These are phyloP conservation scores for Scortechinia acanthostroma DNA, from an alignment of 2,329 filamentous ascomycete species.

Conservation along the genomic window DNA sequence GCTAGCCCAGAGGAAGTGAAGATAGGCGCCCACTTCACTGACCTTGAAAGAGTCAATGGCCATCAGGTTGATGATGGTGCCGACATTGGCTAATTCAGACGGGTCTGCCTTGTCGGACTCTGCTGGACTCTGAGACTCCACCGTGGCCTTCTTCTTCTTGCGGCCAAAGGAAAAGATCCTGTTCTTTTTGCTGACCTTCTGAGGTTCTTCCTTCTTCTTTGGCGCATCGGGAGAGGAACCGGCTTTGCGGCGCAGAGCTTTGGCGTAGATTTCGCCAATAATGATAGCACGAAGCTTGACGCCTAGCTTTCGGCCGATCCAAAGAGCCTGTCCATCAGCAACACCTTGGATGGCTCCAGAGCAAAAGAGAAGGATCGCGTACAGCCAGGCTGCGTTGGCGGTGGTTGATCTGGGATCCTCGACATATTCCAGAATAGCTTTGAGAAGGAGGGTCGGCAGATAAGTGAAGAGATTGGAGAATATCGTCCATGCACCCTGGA, in stretches of 20 bases:
- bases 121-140: slow-evolving; percentile 6
- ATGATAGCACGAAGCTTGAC: slow-evolving; percentile 90
- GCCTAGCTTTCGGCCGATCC: slow-evolving; percentile 89
- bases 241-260: slow-evolving; percentile 84
- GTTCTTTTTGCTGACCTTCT: slow-evolving; percentile 27
- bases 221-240: slow-evolving; percentile 70
- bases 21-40: slow-evolving; percentile 84
- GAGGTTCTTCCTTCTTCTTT: slow-evolving; percentile 26
- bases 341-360: slow-evolving; percentile 77
- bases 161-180: slow-evolving; percentile 33
- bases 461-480: slow-evolving; percentile 81
- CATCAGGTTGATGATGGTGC: slow-evolving; percentile 99
- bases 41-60: slow-evolving; percentile 99
- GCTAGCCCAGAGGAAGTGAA: slow-evolving; percentile 90
- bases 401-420: slow-evolving; percentile 73
- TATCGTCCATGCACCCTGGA: slow-evolving; percentile 75
- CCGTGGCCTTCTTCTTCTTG: slow-evolving; percentile 20
- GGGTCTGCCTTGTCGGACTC: slow-evolving; percentile 24
- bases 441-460: slow-evolving; percentile 81
- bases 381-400: slow-evolving; percentile 86
- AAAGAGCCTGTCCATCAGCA: slow-evolving; percentile 78
- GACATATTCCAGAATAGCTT: slow-evolving; percentile 89
- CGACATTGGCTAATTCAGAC: slow-evolving; percentile 79
- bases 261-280: slow-evolving; percentile 94
- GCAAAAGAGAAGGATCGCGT: slow-evolving; percentile 81